These are phyloP conservation scores for Cercospora zeina DNA, from an alignment of 2,329 filamentous ascomycete species.

Conservation along the genomic window DNA sequence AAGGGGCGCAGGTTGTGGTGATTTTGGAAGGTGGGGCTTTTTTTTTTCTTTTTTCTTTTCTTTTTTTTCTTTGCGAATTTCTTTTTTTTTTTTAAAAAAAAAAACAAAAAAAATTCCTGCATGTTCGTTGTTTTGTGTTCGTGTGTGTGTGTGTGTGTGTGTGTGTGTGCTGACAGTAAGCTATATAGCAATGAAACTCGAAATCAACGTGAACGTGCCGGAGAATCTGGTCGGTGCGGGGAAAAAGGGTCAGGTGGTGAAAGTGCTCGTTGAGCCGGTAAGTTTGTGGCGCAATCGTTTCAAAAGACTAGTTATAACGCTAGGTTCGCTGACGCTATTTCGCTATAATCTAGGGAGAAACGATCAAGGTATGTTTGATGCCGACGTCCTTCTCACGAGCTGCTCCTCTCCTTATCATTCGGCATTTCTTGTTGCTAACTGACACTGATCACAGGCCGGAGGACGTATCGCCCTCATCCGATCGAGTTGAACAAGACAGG, in stretches of 20 bases:
- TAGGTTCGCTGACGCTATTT: not conserved
- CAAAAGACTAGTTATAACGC: not conserved
- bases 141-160: too few species aligned
- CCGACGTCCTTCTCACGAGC: not conserved
- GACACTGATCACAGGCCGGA: slow-evolving; percentile 7
- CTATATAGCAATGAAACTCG: slow-evolving; percentile 47
- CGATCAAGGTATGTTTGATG: slow-evolving; percentile 14
- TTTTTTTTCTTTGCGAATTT: too few species aligned
- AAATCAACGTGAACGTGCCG: slow-evolving; percentile 48
- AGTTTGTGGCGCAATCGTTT: not conserved
- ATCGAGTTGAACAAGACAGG: not conserved
- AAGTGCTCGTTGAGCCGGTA: slow-evolving; percentile 46
- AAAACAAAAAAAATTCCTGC: too few species aligned
- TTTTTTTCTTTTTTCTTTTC: not conserved
- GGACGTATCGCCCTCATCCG: slow-evolving; percentile 17
- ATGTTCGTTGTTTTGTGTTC: too few species aligned
- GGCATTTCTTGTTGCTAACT: not conserved
- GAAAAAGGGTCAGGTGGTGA: slow-evolving; percentile 41
- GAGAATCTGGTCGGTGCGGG: slow-evolving; percentile 32
- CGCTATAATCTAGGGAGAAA: slow-evolving; percentile 8
- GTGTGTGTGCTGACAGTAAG: not conserved
- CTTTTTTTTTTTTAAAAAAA: too few species aligned
- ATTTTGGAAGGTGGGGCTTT: slow-evolving; percentile 42
- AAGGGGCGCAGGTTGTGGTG: slow-evolving; percentile 40
- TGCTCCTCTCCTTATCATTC: not conserved